phyloP scores from a whole-genome alignment of 257 asterid species.

The Salvia miltiorrhiza region DNA sequence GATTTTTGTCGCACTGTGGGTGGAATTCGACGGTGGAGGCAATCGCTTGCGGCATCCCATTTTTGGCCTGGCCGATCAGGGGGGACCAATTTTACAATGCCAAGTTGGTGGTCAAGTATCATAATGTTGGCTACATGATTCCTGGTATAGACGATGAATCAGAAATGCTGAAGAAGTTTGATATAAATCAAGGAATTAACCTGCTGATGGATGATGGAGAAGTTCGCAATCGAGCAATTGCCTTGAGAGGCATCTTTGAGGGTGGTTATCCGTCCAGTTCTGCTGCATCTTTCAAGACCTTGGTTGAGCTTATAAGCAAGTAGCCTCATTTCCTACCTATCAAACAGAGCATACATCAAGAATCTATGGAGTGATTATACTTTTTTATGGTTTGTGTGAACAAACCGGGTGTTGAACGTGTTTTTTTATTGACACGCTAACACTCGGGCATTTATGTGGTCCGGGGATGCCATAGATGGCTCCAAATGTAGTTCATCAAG shows the following conservation, averaged over 20 bases:
- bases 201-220: constrained; percentile 48
- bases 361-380: background rate
- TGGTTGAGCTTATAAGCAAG: constrained; percentile 30
- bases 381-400: background rate
- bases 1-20: constrained; percentile 71
- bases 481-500: too few species aligned
- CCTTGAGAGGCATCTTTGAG: constrained; percentile 32
- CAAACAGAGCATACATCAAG: background rate
- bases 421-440: too few species aligned
- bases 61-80: constrained; percentile 78
- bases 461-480: too few species aligned
- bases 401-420: too few species aligned
- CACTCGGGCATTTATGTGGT: too few species aligned
- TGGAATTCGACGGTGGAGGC: constrained; percentile 76
- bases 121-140: constrained; percentile 46
- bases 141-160: constrained; percentile 29
- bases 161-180: constrained; percentile 40
- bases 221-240: constrained; percentile 34
- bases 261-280: constrained; percentile 55
- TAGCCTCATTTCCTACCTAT: background rate
- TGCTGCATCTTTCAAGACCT: constrained; percentile 41
- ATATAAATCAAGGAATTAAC: constrained; percentile 45
- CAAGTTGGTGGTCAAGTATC: constrained; percentile 38
- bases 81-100: constrained; percentile 73
- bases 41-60: constrained; percentile 53